A percentile compares a stretch with the other conserved stretches of the same genome.
phyloP scores from a whole-genome alignment of 805 yeast genomes.

The Yarrowia porcina region DNA sequence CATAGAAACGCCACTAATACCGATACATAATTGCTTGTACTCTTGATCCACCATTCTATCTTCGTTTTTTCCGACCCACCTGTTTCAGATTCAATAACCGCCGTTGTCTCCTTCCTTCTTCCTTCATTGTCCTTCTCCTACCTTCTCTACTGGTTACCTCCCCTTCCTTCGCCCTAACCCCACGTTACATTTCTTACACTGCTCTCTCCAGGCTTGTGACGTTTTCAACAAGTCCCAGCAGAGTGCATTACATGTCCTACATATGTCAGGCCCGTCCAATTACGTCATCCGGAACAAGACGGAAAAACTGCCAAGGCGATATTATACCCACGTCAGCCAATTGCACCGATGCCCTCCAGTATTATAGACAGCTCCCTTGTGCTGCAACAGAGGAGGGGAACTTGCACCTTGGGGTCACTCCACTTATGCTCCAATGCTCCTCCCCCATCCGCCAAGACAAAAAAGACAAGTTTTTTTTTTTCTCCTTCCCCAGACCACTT shows the following conservation, averaged over 20 bases:
- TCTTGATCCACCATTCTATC: no score
- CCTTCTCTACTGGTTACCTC: no score
- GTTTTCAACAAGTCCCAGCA: background rate
- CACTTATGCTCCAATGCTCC: background rate
- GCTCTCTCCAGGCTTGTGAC: background rate
- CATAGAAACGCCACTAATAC: no score
- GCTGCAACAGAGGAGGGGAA: background rate
- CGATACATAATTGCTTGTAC: no score
- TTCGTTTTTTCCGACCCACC: no score
- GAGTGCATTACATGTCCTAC: constrained; percentile 8
- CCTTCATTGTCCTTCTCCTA: no score
- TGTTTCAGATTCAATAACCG: no score
- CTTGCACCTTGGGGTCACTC: background rate
- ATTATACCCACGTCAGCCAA: background rate
- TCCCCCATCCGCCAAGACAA: no score
- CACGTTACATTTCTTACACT: constrained; percentile 21
- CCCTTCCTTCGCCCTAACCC: background rate
- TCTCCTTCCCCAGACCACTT: background rate
- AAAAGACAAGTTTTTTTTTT: no score
- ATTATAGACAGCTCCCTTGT: no score
- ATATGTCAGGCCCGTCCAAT: background rate
- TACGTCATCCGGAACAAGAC: constrained; percentile 11
- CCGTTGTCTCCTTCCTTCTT: no score
- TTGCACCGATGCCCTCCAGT: background rate
- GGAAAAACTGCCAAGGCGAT: constrained; percentile 18